Evolutionary conservation across 768 basidiomycete genomes (phyloP), one percentile per base, ranked within the genome.

Genomic region (Rhodotorula babjevae): DNA sequence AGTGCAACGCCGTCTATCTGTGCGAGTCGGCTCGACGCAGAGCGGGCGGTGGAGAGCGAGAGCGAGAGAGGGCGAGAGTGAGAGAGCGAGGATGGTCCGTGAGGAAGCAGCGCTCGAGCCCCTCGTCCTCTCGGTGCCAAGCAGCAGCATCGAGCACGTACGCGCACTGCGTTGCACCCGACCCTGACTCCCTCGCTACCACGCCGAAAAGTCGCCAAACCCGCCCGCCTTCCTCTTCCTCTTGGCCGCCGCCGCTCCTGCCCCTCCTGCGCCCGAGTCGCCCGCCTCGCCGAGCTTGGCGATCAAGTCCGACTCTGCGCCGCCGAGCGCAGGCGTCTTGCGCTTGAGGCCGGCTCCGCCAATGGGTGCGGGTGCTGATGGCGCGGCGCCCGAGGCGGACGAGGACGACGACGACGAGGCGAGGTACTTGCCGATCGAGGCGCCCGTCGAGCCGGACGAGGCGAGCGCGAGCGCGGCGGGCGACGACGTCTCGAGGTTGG

Each of bases 151-250:
- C n/a, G 9, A 36, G 36, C 36, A 9, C 36, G 36, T 4, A 36
- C 36, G 5, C 36, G 36, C 36, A 9, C 36, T 11, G 42, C 44
- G 18, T 46, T 46, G 44, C 44, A 18, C 44, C 6, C 44, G 44
- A n/a, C n/a, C n/a, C 42, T 42, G 42, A n/a, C n/a, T n/a, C 42
- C 42, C 44, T 46, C 44, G 44, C 63, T 82, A 93, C 91, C 91
- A 93, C 47, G 86, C 87, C 36, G 88, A 87, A 68, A 94, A 94
- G 79, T 93, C 84, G n/a, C 94, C 93, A 81, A 98, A 97, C 2
- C 93, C 94, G 52, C 88, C 80, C 0, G 52, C 67, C 18, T 50
- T 58, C 77, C 90, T 86, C 82, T 89, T 90, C 85, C 93, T 95
- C 80, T 88, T 89, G 89, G 46, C 40, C 69, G 75, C 77, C 73